Evolutionary conservation across 2,329 filamentous ascomycete genomes (phyloP), one percentile per base, ranked within the genome.

Genomic region (Purpureocillium takamizusanense): DNA sequence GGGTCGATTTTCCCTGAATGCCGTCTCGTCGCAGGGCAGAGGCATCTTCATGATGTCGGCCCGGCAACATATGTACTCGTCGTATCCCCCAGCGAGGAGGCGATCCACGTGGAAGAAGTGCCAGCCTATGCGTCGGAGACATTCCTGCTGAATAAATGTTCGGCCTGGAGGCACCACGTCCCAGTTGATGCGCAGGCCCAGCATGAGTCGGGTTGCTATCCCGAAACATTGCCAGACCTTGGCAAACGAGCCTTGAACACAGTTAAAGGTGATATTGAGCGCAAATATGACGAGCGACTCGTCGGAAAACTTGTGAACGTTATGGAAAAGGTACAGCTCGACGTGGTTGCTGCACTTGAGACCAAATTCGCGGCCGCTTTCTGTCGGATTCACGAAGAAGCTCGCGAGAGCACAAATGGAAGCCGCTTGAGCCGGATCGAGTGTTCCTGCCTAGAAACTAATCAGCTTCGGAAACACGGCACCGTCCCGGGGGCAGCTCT

Each of bases 181-280:
- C 61, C 61, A 65, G 44, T 66, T 66, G 8, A 61, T 43, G 37
- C 63, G 62, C 17, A 65, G 46, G 11, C 60, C 61, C 14, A 57
- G 49, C 53, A 64, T 58, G 31, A 63, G 47, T 15, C 62, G 54
- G 8, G 53, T 52, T 4, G 59, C 60, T 7, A 61, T 48, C 6
- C 59, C 59, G 33, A 62, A 55, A 34, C 59, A 60, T 40, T 63
- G 59, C 62, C 62, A 66, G 10, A 61, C 56, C 43, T 63, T 63
- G 40, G 59, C 56, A 37, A 60, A 57, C 25, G 57, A 55, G 17
- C 57, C 57, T 9, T 54, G 51, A 18, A 63, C 46, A 27, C 62
- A 53, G 42, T 64, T 59, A 41, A 62, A 61, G 6, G 53, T 49
- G 15, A 59, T 55, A 43, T 55, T 59, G 3, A 64, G 48, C 5